phyloP scores from a whole-genome alignment of 169 alveolate genomes.

The Plasmodium cynomolgi region DNA sequence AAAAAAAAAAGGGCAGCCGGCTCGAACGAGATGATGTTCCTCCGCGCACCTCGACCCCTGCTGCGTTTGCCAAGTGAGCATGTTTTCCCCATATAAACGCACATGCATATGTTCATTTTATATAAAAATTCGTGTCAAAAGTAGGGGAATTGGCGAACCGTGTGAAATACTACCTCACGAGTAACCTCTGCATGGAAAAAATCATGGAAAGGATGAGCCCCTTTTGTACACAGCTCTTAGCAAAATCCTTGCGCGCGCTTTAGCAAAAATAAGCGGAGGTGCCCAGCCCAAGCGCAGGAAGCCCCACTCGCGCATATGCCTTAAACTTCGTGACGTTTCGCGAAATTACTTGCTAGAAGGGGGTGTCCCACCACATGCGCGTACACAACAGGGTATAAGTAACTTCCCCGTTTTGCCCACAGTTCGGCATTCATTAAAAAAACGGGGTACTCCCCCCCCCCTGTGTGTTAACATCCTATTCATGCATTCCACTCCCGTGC shows the following conservation, averaged over 20 bases:
- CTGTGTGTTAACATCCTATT: neutral
- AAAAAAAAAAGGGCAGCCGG: neutral
- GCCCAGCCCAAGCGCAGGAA: neutral
- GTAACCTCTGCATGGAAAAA: neutral
- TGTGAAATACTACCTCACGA: neutral
- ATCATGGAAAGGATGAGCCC: neutral
- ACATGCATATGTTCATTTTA: neutral
- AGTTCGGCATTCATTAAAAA: neutral
- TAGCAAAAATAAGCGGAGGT: neutral
- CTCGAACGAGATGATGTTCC: neutral
- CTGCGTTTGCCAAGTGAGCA: neutral
- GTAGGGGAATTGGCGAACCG: neutral
- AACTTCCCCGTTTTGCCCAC: neutral
- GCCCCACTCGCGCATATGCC: neutral
- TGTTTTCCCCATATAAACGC: neutral
- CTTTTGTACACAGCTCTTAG: neutral
- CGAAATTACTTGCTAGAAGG: neutral
- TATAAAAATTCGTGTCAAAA: too few relatives aligned
- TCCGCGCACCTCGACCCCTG: neutral
- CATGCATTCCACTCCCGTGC: neutral
- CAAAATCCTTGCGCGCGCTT: neutral
- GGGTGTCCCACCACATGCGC: neutral
- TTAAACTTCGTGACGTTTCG: neutral
- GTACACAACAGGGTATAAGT: neutral
- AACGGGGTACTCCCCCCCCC: neutral